Evolutionary conservation across 805 yeast species (phyloP), one percentile per base, ranked within the genome.

Genomic region (Schwanniomyces sp.): DNA sequence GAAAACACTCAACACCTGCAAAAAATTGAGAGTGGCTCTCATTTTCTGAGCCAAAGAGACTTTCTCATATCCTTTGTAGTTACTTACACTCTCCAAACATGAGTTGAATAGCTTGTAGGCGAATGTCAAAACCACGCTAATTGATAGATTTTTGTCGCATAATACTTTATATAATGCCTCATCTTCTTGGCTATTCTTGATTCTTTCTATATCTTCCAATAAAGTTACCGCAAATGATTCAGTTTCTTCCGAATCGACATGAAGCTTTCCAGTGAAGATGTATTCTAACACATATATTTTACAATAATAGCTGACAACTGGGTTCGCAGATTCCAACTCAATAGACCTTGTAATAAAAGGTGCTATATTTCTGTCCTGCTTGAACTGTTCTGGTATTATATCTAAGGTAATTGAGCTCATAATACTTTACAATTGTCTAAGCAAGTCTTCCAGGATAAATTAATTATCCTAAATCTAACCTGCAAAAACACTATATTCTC

Each of bases 231-330:
- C 88, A 54, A 80, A 81, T 1, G 55, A 57, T 11, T 88, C 89
- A 26, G 79, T 79, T 11, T 77, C 85, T 7, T 72, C 67, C 49
- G 80, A 79, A 1, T 69, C 55, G 18, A 78, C 68, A 58, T 91
- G 96, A 17, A 84, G 68, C 46, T 81, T 78, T 38, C 77, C 65
- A 32, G 74, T 74, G 17, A 92, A 68, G 3, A 92, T 83, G 56
- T 80, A 73, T 63, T 91, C 92, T 2, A 88, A 84, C 0, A 91
- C 88, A 59, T 86, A 85, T 43, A 53, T 55, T 63, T 74, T 76
- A 65, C 94, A 86, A 64, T 79, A 87, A 64, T 88, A 89, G 5
- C 92, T 73, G 26, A 89, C 78, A 9, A 85, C 67, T 0, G 95
- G 91, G 51, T 88, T 85, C 8, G 74, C 76, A 0, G 56, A 49